Evolutionary conservation across 805 yeast genomes (phyloP), one percentile per base, ranked within the genome.

Genomic region (Yarrowia sp.): DNA sequence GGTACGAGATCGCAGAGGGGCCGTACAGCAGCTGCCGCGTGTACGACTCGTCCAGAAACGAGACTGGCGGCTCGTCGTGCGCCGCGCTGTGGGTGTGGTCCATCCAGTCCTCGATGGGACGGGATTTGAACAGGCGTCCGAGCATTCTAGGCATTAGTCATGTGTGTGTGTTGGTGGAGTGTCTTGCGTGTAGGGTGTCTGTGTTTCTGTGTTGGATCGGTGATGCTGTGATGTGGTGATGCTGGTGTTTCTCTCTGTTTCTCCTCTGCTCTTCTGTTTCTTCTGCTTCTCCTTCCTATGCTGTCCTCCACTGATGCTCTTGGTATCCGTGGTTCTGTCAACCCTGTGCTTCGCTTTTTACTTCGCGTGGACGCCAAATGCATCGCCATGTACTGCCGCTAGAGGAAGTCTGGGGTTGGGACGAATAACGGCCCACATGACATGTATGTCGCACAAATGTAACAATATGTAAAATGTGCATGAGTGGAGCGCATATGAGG

Each of bases 21-120:
- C 74, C 74, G 56, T 72, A 72, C 39, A 72, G 68, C 53, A 72
- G 65, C 43, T 60, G 68, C 14, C 73, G 66, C 20, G 74, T 72
- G 50, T 72, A 73, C 17, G 69, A 66, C 50, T 72, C 74, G 43
- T 72, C 74, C 17, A 70, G 67, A 30, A 69, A 49, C 39, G 74
- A 71, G 10, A 71, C 68, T 9, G 73, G 72, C n/a, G 68, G 52
- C 19, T 53, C 53, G 39, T 58, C 60, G 24, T 39, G 47, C 9
- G 64, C n/a, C 50, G 50, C 17, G 49, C 9, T 17, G 50, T 58
- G 64, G 17, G 64, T 58, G 55, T 61, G 66, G 55, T 61, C 66
- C 55, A 61, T 61, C 66, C 66, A 61, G 53, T 61, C 66, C 66
- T 61, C 66, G 46, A 61, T 61, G 46, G 66, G 66, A 38, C 55